Evolutionary conservation across 192 early-diverging fungal genomes (phyloP), one percentile per base, ranked within the genome.

Genomic region (Podila clonocystis): DNA sequence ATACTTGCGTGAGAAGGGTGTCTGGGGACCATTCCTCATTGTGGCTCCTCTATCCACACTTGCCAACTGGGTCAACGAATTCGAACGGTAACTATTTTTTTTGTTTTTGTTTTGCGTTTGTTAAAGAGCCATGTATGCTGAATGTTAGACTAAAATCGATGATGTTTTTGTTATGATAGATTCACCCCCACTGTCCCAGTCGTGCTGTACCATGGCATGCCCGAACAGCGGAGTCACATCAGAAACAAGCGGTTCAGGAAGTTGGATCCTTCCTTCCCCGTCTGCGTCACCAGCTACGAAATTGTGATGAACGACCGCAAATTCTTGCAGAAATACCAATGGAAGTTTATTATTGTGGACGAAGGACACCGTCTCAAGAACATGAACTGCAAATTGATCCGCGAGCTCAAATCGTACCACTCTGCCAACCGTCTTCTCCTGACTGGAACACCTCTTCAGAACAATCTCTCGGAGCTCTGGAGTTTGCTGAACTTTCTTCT

Each of bases 341-440:
- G 96, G 95, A 92, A 96, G 72, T 97, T 93, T 63, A 90, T 98
- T 36, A 91, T 99, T 34, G 90, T 98, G 33, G 98, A 99, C 68
- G 97, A 99, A 85, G 98, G 95, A 9, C 98, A 99, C 82, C 91
- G 96, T 50, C 88, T 99, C 86, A 99, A 99, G 75, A 99, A 99
- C 85, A 84, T 95, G 83, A 92, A 97, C 70, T 97, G 96, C 84
- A 93, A 92, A 72, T 84, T 98, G 55, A 89, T 98, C 49, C 86
- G 88, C 9, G 97, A 98, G 58, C 86, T 99, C 33, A 98, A 97
- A 68, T 82, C 83, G 1, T 95, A 95, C 85, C 87, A 91, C 50
- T 90, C 90, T 62, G 91, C 93, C n/a, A 97, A 97, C 77, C 86
- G 96, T 9, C 82, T 98, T 50, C 82, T 99, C 8, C 84, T 99